Conservation (phyloP, 768 basidiomycete genomes). For the Lepiota brunneoincarnata region DNA sequence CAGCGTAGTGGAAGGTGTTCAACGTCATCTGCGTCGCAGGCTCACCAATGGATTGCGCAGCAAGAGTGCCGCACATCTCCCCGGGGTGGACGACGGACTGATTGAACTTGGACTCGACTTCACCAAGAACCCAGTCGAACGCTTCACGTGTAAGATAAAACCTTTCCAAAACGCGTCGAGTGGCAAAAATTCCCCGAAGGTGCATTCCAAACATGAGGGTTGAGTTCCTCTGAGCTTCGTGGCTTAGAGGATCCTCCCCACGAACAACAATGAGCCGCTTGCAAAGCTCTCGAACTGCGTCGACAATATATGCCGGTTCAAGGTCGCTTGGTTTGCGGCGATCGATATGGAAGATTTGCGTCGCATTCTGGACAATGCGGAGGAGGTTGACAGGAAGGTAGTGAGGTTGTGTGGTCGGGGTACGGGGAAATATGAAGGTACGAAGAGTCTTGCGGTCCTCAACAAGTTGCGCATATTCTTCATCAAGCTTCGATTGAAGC, state of each 20-base stretch:
- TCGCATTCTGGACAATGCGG: conserved; percentile 93
- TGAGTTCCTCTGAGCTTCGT: conserved; percentile 82
- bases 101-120: conserved; percentile 96
- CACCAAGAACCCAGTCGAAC: conserved; percentile 97
- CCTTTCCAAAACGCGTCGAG: conserved; percentile 84
- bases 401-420: conserved; percentile 67
- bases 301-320: conserved; percentile 83
- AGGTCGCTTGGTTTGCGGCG: conserved; percentile 91
- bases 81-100: conserved; percentile 89
- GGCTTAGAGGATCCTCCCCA: conserved; percentile 73
- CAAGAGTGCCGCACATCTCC: conserved; percentile 98
- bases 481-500: conserved; percentile 82
- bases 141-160: conserved; percentile 89
- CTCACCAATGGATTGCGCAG: conserved; percentile 98
- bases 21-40: conserved; percentile 99
- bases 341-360: conserved; percentile 97
- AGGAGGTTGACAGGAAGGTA: conserved; percentile 94
- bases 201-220: conserved; percentile 94
- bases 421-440: conserved; percentile 78
- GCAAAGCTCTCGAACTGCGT: conserved; percentile 70
- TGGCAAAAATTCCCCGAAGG: conserved; percentile 82
- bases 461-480: conserved; percentile 54
- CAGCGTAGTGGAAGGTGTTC: conserved; percentile 99
- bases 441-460: conserved; percentile 81
- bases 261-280: conserved; percentile 84